phyloP scores from a whole-genome alignment of 805 yeast species.

The Maudiozyma serrabonitensis region DNA sequence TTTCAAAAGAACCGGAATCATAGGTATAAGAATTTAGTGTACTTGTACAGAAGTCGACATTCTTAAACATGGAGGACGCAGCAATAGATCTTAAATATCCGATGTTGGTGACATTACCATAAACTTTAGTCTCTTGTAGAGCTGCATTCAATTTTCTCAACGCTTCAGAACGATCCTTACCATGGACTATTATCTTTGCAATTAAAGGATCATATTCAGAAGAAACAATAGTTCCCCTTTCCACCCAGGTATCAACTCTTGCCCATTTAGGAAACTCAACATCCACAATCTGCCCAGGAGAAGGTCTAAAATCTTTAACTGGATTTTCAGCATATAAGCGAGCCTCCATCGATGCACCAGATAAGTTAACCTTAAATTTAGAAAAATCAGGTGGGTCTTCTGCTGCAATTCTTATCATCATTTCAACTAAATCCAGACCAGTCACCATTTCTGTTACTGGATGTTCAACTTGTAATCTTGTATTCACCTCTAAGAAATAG shows the following conservation, averaged over 20 bases:
- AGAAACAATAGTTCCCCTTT: constrained; percentile 75
- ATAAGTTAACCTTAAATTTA: constrained; percentile 42
- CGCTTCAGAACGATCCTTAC: constrained; percentile 80
- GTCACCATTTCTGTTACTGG: constrained; percentile 95
- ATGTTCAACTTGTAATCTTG: constrained; percentile 95
- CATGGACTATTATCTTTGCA: constrained; percentile 94
- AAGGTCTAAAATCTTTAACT: constrained; percentile 86
- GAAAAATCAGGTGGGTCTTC: constrained; percentile 74
- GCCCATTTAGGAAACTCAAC: constrained; percentile 85
- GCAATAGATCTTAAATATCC: constrained; percentile 86
- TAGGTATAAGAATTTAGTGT: constrained; percentile 75
- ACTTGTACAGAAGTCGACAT: constrained; percentile 79
- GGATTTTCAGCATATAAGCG: constrained; percentile 96
- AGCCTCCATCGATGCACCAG: constrained; percentile 95
- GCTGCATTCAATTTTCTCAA: constrained; percentile 68
- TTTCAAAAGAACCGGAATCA: constrained; percentile 75
- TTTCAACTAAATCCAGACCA: constrained; percentile 88
- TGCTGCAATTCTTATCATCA: constrained; percentile 93
- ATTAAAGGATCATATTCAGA: constrained; percentile 95
- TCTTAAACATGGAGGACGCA: constrained; percentile 71
- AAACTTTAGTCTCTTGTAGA: constrained; percentile 72
- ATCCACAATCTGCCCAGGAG: constrained; percentile 88
- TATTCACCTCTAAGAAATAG: constrained; percentile 91
- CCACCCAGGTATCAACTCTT: constrained; percentile 90
- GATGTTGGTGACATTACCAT: constrained; percentile 82